Percentiles rank a stretch among this genome's conserved stretches.
phyloP scores from a whole-genome alignment of 192 early-diverging fungal genomes.

The Coemansia sp. region DNA sequence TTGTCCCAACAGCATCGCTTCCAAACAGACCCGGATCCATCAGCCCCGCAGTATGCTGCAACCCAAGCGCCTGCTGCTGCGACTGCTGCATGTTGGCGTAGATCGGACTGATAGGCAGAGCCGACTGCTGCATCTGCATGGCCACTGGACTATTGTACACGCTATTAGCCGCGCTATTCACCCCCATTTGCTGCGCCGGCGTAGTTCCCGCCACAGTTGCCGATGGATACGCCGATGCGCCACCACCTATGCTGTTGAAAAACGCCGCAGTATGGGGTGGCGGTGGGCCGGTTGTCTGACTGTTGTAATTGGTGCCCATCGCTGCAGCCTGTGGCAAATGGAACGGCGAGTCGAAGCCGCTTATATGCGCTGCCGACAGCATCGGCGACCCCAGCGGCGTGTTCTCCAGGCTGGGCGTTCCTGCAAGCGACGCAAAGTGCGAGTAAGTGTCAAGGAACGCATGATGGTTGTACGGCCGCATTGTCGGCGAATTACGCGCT shows the following conservation, averaged over 20 bases:
- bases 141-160: conserved; percentile 3
- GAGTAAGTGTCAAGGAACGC: conserved; percentile 49
- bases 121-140: background rate
- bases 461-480: conserved; percentile 31
- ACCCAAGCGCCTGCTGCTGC: conserved; percentile 6
- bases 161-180: conserved; percentile 6
- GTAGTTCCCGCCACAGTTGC: background rate
- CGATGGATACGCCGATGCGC: too few species aligned
- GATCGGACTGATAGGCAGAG: conserved; percentile 3
- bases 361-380: conserved; percentile 42
- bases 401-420: conserved; percentile 48
- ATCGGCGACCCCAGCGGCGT: conserved; percentile 49
- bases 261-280: too few species aligned
- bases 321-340: conserved; percentile 32
- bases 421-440: conserved; percentile 52
- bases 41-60: conserved; percentile 4
- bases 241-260: conserved; percentile 19
- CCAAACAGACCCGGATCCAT: conserved; percentile 15
- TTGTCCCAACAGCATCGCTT: background rate
- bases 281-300: background rate
- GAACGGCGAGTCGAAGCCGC: conserved; percentile 50
- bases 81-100: conserved; percentile 5
- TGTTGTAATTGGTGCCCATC: background rate
- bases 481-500: conserved; percentile 49
- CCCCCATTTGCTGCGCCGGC: background rate